A percentile compares a stretch with the other conserved stretches of the same genome.
These are phyloP conservation scores for Albatrellus ellisii DNA, from an alignment of 768 basidiomycete genomes.

Conservation along the genomic window DNA sequence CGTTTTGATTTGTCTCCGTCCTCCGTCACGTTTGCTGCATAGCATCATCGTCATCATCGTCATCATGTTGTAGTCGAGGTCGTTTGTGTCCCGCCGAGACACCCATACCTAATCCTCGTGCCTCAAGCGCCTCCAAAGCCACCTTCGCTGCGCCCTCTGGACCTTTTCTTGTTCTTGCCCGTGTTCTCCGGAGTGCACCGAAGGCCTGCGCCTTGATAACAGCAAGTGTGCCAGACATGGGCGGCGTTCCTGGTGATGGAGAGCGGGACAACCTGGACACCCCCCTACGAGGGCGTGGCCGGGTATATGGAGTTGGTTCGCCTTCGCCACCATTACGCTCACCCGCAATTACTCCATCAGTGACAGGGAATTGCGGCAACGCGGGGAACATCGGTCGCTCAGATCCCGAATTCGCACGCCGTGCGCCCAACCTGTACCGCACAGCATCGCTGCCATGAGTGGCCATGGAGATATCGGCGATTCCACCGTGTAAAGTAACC, in stretches of 20 bases:
- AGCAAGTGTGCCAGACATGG: conserved; percentile 69
- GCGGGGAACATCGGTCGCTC: conserved; percentile 36
- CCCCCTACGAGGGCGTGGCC: conserved; percentile 14
- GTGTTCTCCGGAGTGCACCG: conserved; percentile 69
- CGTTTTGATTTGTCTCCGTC: not conserved
- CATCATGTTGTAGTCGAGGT: conserved; percentile 29
- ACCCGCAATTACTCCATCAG: conserved; percentile 37
- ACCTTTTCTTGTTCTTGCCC: conserved; percentile 58
- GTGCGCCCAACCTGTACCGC: conserved; percentile 43
- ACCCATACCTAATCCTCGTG: conserved; percentile 54
- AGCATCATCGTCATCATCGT: conserved; percentile 32
- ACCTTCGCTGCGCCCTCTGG: conserved; percentile 63
- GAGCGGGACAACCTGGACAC: conserved; percentile 22
- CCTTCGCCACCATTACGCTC: conserved; percentile 28
- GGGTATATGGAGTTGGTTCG: conserved; percentile 22
- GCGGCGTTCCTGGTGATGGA: conserved; percentile 31
- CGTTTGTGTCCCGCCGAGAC: conserved; percentile 26
- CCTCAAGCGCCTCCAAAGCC: conserved; percentile 71
- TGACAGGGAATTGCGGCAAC: conserved; percentile 34
- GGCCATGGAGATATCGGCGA: conserved; percentile 52
- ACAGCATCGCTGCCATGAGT: conserved; percentile 38
- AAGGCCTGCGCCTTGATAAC: conserved; percentile 89
- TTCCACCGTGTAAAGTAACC: conserved; percentile 61
- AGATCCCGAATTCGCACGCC: conserved; percentile 33
- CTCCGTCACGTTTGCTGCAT: not conserved